A percentile compares a stretch with the other conserved stretches of the same genome.
Conservation (phyloP, 169 alveolate genomes). For the Plasmodium fragile region DNA sequence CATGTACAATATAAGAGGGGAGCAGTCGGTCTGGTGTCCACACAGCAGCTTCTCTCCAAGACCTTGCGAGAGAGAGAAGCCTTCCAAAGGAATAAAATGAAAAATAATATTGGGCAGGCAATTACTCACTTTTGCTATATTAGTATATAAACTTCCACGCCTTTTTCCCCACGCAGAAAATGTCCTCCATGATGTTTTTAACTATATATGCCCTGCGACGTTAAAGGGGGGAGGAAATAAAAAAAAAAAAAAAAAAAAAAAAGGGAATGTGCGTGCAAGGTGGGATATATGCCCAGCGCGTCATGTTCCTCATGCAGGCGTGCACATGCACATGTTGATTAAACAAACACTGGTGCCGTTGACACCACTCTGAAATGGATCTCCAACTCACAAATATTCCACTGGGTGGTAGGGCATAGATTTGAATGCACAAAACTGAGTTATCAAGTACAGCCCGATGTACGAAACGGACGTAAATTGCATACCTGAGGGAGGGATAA, state of each 20-base stretch:
- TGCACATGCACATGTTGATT: background rate
- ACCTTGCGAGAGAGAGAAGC: background rate
- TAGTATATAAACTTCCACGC: conserved; percentile 13
- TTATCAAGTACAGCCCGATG: conserved; percentile 31
- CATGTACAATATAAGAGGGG: background rate
- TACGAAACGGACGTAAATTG: conserved; percentile 37
- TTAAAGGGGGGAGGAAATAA: background rate
- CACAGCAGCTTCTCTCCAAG: background rate
- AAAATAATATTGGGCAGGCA: background rate
- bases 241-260: background rate
- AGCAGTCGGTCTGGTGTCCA: background rate
- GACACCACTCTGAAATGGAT: background rate
- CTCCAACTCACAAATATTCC: conserved; percentile 44
- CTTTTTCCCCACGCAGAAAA: conserved; percentile 26
- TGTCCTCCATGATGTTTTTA: conserved; percentile 53
- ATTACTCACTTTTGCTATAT: background rate
- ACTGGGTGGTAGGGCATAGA: conserved; percentile 61
- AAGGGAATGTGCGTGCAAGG: background rate
- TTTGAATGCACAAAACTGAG: conserved; percentile 14
- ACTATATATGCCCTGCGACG: conserved; percentile 46
- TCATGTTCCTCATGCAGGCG: background rate
- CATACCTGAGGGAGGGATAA: conserved; percentile 3
- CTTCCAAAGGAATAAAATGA: conserved; percentile 3
- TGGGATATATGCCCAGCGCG: background rate
- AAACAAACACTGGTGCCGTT: background rate